A percentile compares a stretch with the other conserved stretches of the same genome.
Conservation (phyloP, 2,329 filamentous ascomycete species). For the Ceratocystis colombiana region DNA sequence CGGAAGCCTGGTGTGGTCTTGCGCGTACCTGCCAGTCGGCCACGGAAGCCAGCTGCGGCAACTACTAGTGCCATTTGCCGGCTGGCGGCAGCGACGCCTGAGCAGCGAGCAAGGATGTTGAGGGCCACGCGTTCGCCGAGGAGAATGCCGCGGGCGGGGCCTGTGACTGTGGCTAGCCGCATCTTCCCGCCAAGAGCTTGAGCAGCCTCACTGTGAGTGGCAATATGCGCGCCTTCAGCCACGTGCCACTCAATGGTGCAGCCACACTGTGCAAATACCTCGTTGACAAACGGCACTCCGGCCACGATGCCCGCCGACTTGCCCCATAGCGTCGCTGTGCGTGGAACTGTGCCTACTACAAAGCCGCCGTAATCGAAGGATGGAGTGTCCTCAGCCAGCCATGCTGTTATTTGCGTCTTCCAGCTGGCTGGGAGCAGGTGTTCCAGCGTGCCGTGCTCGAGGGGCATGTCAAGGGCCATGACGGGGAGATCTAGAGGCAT, state of each 20-base stretch:
- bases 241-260: conserved; percentile 88
- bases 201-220: conserved; percentile 45
- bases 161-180: conserved; percentile 68
- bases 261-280: conserved; percentile 80
- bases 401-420: conserved; percentile 67
- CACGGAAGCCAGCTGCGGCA: conserved; percentile 60
- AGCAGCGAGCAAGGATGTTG: conserved; percentile 83
- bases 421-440: conserved; percentile 78
- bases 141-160: conserved; percentile 68
- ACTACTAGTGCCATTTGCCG: conserved; percentile 46
- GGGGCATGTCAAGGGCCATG: conserved; percentile 24
- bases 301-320: conserved; percentile 74
- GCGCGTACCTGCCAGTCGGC: conserved; percentile 82
- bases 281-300: conserved; percentile 88
- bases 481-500: conserved; percentile 23
- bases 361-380: conserved; percentile 96
- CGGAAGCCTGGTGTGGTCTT: conserved; percentile 97
- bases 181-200: conserved; percentile 38
- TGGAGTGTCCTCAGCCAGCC: conserved; percentile 93
- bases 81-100: conserved; percentile 70
- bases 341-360: conserved; percentile 66
- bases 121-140: conserved; percentile 90
- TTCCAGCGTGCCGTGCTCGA: conserved; percentile 38
- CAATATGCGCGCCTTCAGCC: conserved; percentile 60
- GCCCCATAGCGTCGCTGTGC: conserved; percentile 56